phyloP scores from a whole-genome alignment of 2,329 filamentous ascomycete genomes.

The Aspergillus sp. region DNA sequence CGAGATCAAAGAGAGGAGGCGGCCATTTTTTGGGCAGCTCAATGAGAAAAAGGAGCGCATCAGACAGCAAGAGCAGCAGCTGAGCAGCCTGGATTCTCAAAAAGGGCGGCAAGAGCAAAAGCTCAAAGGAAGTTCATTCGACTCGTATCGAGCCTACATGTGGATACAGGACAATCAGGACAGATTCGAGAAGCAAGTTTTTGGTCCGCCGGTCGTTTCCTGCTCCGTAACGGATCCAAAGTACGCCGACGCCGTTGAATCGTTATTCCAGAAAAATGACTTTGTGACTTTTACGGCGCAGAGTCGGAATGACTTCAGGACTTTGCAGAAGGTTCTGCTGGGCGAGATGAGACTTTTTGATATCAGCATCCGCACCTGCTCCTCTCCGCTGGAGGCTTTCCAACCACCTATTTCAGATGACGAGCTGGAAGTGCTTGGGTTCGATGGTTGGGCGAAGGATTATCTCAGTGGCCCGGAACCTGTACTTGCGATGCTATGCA shows the following conservation, averaged over 20 bases:
- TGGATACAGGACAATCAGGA: constrained; percentile 69
- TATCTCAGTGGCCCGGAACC: constrained; percentile 70
- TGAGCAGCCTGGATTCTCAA: constrained; percentile 59
- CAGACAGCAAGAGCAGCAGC: constrained; percentile 37
- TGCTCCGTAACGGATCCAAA: constrained; percentile 68
- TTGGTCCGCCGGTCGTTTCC: constrained; percentile 68
- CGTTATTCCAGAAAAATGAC: constrained; percentile 45
- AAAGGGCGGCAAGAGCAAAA: constrained; percentile 63
- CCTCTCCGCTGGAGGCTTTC: constrained; percentile 47
- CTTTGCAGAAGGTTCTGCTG: constrained; percentile 58
- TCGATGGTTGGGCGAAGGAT: constrained; percentile 74
- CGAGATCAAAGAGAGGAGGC: constrained; percentile 31
- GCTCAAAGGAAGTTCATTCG: constrained; percentile 50
- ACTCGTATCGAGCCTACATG: constrained; percentile 63
- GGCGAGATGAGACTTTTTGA: constrained; percentile 56
- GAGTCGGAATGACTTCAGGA: constrained; percentile 62
- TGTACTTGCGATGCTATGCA: constrained; percentile 81
- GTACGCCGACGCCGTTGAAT: constrained; percentile 55
- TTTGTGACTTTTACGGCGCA: constrained; percentile 64
- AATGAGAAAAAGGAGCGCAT: constrained; percentile 28
- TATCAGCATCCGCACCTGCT: constrained; percentile 59
- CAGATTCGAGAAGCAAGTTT: constrained; percentile 65
- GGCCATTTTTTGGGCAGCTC: constrained; percentile 24
- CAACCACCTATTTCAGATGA: constrained; percentile 45
- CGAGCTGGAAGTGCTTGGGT: constrained; percentile 50